phyloP scores from a whole-genome alignment of 2,329 filamentous ascomycete species.

The Tolypocladium tundrense region DNA sequence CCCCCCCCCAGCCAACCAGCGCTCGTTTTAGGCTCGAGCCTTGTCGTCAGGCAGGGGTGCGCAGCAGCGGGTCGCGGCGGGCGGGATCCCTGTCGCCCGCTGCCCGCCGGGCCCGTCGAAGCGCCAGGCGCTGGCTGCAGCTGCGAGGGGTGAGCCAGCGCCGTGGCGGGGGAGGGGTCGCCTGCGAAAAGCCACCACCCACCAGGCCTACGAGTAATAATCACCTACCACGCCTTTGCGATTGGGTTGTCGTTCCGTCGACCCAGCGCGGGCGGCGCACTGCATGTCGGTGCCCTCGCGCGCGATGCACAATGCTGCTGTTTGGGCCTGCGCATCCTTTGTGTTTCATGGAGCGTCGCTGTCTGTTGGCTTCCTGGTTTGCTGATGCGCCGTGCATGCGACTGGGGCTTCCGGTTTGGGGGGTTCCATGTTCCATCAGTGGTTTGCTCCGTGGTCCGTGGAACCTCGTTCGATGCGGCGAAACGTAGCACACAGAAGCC shows the following conservation, averaged over 20 bases:
- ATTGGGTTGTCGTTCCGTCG: background rate
- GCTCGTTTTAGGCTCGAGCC: background rate
- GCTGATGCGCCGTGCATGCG: background rate
- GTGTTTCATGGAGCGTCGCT: background rate
- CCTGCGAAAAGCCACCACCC: background rate
- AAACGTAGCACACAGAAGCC: background rate
- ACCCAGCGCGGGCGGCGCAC: background rate
- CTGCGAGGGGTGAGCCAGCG: background rate
- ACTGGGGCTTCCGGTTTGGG: background rate
- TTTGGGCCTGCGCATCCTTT: background rate
- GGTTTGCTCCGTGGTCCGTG: background rate
- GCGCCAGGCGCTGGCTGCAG: background rate
- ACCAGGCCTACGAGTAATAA: too few relatives aligned
- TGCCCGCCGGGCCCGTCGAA: background rate
- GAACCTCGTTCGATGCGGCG: background rate
- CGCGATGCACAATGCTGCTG: background rate
- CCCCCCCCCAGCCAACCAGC: background rate
- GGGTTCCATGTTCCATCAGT: background rate
- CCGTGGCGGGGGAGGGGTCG: background rate
- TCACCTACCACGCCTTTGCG: background rate
- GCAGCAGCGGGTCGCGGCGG: background rate
- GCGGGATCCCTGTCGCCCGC: background rate
- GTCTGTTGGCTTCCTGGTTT: background rate
- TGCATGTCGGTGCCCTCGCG: background rate
- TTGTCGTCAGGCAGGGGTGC: background rate